Conservation (phyloP, 257 asterid genomes). For the Rehmannia glutinosa region DNA sequence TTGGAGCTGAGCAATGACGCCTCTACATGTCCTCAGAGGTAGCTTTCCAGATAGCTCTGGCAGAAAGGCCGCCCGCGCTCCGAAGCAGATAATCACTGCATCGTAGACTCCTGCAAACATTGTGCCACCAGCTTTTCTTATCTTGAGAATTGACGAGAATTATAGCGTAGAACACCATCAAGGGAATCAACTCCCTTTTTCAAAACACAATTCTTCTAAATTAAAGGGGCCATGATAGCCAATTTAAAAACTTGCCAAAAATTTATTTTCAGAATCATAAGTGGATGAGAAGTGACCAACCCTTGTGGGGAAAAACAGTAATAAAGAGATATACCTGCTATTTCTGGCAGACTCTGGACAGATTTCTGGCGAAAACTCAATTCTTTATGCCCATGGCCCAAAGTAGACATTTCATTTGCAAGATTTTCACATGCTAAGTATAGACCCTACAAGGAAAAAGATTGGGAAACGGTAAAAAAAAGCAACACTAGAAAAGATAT, state of each 20-base stretch:
- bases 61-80: conserved; percentile 73
- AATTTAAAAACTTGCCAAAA: background rate
- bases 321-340: conserved; percentile 58
- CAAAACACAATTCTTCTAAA: too few relatives aligned
- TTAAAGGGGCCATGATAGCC: too few relatives aligned
- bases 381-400: conserved; percentile 33
- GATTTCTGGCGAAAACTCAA: conserved; percentile 54
- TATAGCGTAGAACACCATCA: conserved; percentile 7
- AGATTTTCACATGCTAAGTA: conserved; percentile 71
- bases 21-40: conserved; percentile 86
- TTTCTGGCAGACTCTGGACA: conserved; percentile 46
- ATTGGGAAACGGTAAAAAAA: background rate
- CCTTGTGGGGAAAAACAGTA: too few relatives aligned
- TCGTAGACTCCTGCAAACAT: conserved; percentile 63
- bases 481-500: background rate
- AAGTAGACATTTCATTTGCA: conserved; percentile 30
- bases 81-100: conserved; percentile 82
- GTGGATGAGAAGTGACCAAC: too few relatives aligned
- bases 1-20: conserved; percentile 67
- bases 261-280: background rate
- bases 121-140: background rate
- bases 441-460: conserved; percentile 52
- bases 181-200: too few relatives aligned
- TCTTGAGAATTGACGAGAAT: background rate
- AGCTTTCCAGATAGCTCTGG: conserved; percentile 71